A percentile compares a stretch with the other conserved stretches of the same genome.
phyloP scores from a whole-genome alignment of 768 basidiomycete species.

The Cytidiella melzeri region DNA sequence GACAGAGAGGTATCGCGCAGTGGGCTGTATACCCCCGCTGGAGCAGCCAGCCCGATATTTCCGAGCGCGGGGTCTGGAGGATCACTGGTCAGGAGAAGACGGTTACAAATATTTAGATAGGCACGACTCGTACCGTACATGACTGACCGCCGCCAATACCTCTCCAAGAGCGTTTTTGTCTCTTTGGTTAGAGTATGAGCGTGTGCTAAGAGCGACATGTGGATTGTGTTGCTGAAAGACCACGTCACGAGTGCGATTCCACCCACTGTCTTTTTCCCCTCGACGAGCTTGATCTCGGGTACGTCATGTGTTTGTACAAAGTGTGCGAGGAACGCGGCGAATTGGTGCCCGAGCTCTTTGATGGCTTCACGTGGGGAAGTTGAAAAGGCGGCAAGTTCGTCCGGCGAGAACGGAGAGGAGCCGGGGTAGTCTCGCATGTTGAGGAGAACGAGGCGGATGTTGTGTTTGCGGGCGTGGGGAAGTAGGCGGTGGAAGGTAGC shows the following conservation, averaged over 20 bases:
- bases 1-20: constrained; percentile 5
- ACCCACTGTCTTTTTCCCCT: constrained; percentile 23
- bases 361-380: constrained; percentile 23
- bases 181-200: not conserved
- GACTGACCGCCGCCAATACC: constrained; percentile 5
- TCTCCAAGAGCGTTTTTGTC: not conserved
- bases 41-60: not conserved
- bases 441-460: constrained; percentile 30
- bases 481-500: constrained; percentile 27
- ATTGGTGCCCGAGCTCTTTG: constrained; percentile 27
- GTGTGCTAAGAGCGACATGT: constrained; percentile 4
- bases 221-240: constrained; percentile 3
- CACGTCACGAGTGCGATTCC: not conserved
- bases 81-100: too few species aligned
- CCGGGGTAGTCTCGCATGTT: constrained; percentile 33
- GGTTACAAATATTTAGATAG: too few species aligned
- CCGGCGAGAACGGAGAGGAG: constrained; percentile 28
- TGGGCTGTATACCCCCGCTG: constrained; percentile 6
- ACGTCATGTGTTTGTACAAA: constrained; percentile 27
- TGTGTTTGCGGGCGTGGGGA: constrained; percentile 19
- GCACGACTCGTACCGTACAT: constrained; percentile 11
- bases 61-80: constrained; percentile 8
- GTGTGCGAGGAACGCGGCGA: constrained; percentile 28
- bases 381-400: constrained; percentile 21
- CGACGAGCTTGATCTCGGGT: constrained; percentile 16